Conservation (phyloP, 495 filamentous ascomycete species). For the Thermochaetoides thermophila region DNA sequence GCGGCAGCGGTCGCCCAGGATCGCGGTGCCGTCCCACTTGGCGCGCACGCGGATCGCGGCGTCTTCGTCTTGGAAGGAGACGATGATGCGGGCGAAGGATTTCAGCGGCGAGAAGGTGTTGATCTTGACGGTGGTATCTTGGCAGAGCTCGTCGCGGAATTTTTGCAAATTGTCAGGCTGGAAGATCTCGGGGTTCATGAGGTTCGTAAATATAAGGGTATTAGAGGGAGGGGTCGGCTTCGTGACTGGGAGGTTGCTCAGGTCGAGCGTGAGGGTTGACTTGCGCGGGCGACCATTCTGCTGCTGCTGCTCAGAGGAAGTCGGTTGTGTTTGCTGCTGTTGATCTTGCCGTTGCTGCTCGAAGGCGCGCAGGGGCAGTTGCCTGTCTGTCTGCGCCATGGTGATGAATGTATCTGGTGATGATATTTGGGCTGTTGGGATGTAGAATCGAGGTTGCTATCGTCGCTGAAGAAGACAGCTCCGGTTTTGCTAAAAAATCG, state of each 20-base stretch:
- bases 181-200: conserved; percentile 67
- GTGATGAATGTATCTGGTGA: no score
- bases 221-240: conserved; percentile 77
- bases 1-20: conserved; percentile 55
- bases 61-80: conserved; percentile 62
- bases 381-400: no score
- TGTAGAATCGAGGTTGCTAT: no score
- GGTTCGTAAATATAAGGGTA: conserved; percentile 86
- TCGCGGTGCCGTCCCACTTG: conserved; percentile 51
- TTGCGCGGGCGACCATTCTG: conserved; percentile 12
- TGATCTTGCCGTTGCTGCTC: not conserved
- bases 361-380: not conserved
- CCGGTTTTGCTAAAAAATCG: no score
- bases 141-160: conserved; percentile 57
- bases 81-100: conserved; percentile 81
- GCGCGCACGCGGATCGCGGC: conserved; percentile 60
- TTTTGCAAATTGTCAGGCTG: conserved; percentile 54
- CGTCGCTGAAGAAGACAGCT: no score
- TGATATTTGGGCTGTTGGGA: no score
- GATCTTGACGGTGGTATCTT: conserved; percentile 42
- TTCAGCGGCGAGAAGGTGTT: conserved; percentile 85
- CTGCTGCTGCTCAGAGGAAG: conserved; percentile 3
- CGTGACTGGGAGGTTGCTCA: conserved; percentile 59
- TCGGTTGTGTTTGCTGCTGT: not conserved
- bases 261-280: conserved; percentile 61